Percentiles rank a stretch among this genome's conserved stretches.
Conservation (phyloP, 352 stramenopile species). For the Pythium insidiosum region DNA sequence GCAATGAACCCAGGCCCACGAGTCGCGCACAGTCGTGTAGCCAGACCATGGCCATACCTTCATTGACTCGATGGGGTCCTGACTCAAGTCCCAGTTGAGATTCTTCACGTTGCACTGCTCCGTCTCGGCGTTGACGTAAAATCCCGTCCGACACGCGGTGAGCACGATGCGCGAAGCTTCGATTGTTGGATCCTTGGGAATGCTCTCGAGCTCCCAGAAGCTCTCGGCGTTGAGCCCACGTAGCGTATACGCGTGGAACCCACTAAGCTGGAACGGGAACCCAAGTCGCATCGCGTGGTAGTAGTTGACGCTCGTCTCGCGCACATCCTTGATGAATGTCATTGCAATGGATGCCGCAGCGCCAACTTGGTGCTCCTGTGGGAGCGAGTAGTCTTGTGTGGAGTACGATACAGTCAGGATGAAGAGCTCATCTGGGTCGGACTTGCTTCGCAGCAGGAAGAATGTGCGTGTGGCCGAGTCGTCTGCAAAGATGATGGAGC, state of each 20-base stretch:
- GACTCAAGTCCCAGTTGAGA: slow-evolving; percentile 18
- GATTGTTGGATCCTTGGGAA: background rate
- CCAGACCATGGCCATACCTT: slow-evolving; percentile 18
- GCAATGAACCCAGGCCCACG: slow-evolving; percentile 40
- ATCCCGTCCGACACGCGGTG: slow-evolving; percentile 21
- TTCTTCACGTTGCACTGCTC: slow-evolving; percentile 39
- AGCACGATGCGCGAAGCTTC: slow-evolving; percentile 7
- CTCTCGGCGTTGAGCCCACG: slow-evolving; percentile 1
- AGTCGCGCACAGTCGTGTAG: slow-evolving; percentile 20
- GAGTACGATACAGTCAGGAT: slow-evolving; percentile 12
- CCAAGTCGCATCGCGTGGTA: slow-evolving; percentile 9
- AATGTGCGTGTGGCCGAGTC: slow-evolving; percentile 1
- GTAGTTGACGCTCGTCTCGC: background rate
- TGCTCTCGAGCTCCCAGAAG: slow-evolving; percentile 8
- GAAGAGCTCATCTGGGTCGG: slow-evolving; percentile 8
- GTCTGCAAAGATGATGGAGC: slow-evolving; percentile 9
- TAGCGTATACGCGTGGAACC: slow-evolving; percentile 6
- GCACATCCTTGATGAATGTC: slow-evolving; percentile 13
- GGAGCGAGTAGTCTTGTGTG: slow-evolving; percentile 13
- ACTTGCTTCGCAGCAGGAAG: slow-evolving; percentile 10
- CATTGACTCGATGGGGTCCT: slow-evolving; percentile 13
- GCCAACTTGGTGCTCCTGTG: slow-evolving; percentile 1
- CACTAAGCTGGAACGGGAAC: slow-evolving; percentile 7
- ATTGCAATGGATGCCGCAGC: slow-evolving; percentile 5
- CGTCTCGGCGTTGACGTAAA: slow-evolving; percentile 25